Evolutionary conservation across 345 rosid genomes (phyloP), one percentile per base, ranked within the genome.

Genomic region (Conringia planisiliqua): DNA sequence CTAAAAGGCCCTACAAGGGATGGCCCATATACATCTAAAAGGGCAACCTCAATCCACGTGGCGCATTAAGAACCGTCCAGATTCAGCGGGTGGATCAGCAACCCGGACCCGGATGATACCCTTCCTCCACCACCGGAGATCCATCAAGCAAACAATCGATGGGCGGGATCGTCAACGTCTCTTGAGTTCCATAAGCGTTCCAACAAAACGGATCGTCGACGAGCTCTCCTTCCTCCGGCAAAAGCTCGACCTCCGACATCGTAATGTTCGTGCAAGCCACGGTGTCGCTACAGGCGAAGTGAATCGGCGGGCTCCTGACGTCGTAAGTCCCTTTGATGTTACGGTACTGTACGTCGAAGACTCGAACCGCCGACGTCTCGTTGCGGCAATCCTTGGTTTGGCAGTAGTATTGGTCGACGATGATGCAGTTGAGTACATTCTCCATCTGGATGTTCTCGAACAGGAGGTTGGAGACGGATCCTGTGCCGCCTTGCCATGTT

Each of bases 401-500:
- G 75, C 99, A 90, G 72, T 95, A 95, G 81, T 90, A 91, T 30
- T 95, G 99, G 71, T 95, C 99, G 43, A 95, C 84, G 74, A 75
- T 91, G 58, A 95, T 89, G 88, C 97, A 95, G 76, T 95, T 95
- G 60, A 83, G 75, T 2, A 95, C 99, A 63, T 95, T 90, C 72
- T 95, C 97, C 92, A 95, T 87, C 73, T 92, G 90, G 50, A 95
- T 95, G 86, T 95, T 89, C 59, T 90, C 88, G 17, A 91, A 91
- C 0, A 78, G 74, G 38, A 95, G 84, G 52, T 77, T 88, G 0
- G 90, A 86, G 4, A 91, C 99, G 0, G 80, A 82, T 7, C 99
- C 99, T 0, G 86, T 73, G 1, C 99, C 99, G 0, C 97, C 99
- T 77, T 95, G 99, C 99, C 97, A 95, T 38, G 99, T 95, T 85